These are phyloP conservation scores for Backusella tarrabulga DNA, from an alignment of 192 early-diverging fungal species.

Conservation along the genomic window DNA sequence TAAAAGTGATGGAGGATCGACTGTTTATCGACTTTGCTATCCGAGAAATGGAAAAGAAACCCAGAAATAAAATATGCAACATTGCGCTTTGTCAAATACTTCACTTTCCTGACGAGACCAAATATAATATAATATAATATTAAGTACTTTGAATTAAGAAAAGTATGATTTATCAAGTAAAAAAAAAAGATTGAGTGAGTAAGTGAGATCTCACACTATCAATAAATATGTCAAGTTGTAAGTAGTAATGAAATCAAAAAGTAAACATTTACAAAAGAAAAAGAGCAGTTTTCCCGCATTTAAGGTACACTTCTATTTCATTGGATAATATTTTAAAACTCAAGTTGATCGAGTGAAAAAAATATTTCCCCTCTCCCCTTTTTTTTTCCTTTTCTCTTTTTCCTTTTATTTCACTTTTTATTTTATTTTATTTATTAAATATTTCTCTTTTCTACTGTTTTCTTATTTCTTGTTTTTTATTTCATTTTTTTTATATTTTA, in stretches of 20 bases:
- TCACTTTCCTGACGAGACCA: neutral
- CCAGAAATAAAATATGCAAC: neutral
- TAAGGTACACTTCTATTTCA: neutral
- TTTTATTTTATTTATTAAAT: slow-evolving; percentile 8
- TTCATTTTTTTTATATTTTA: neutral
- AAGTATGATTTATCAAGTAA: neutral
- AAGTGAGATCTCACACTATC: neutral
- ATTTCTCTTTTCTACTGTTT: neutral
- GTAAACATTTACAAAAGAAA: neutral
- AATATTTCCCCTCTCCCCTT: slow-evolving; percentile 9
- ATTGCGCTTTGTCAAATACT: neutral
- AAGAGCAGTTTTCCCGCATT: neutral
- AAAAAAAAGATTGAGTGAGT: neutral
- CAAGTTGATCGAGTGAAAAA: neutral
- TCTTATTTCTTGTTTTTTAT: neutral
- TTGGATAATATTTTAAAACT: neutral
- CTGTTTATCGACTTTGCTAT: neutral
- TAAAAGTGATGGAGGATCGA: neutral
- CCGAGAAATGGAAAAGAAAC: neutral
- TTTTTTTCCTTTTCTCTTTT: slow-evolving; percentile 17
- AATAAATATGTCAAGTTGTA: neutral
- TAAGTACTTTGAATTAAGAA: neutral
- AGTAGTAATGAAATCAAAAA: neutral
- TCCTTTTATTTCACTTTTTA: neutral
- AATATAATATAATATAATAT: neutral